phyloP scores from a whole-genome alignment of 768 basidiomycete genomes.

The Coprinopsis sp. region DNA sequence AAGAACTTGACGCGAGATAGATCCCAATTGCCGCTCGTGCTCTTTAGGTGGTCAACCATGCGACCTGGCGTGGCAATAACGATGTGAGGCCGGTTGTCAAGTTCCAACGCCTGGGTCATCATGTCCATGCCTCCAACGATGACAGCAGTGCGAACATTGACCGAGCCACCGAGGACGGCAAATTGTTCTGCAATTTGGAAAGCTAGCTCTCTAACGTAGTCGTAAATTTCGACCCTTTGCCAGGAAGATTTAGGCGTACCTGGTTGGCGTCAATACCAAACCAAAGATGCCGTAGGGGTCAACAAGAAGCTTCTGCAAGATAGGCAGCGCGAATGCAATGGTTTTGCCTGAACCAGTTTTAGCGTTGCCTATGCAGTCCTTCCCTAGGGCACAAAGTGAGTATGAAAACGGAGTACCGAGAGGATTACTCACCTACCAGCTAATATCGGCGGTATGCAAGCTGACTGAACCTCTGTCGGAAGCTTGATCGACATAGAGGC shows the following conservation, averaged over 20 bases:
- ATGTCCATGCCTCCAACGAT: constrained; percentile 99
- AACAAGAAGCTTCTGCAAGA: constrained; percentile 77
- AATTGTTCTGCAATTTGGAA: constrained; percentile 98
- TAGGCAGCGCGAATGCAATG: constrained; percentile 93
- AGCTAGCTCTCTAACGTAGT: constrained; percentile 72
- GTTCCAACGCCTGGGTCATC: constrained; percentile 87
- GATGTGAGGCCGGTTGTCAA: constrained; percentile 82
- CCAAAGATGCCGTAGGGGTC: constrained; percentile 97
- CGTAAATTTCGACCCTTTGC: neutral
- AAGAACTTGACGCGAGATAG: constrained; percentile 81
- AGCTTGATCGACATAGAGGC: constrained; percentile 75
- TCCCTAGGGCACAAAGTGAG: constrained; percentile 42
- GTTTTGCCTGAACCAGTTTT: constrained; percentile 99
- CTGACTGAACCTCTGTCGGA: constrained; percentile 86
- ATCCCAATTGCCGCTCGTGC: constrained; percentile 77
- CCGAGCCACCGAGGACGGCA: constrained; percentile 75
- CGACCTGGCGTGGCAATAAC: constrained; percentile 96
- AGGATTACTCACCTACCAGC: constrained; percentile 44
- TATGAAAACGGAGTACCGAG: constrained; percentile 2
- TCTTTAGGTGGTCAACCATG: constrained; percentile 84
- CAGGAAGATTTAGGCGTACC: constrained; percentile 43
- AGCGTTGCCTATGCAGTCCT: constrained; percentile 96
- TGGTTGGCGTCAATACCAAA: constrained; percentile 88
- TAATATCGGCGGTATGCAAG: constrained; percentile 86
- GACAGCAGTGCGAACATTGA: constrained; percentile 82